phyloP scores from a whole-genome alignment of 1,284 basidiomycete genomes.

The Abortiporus biennis region DNA sequence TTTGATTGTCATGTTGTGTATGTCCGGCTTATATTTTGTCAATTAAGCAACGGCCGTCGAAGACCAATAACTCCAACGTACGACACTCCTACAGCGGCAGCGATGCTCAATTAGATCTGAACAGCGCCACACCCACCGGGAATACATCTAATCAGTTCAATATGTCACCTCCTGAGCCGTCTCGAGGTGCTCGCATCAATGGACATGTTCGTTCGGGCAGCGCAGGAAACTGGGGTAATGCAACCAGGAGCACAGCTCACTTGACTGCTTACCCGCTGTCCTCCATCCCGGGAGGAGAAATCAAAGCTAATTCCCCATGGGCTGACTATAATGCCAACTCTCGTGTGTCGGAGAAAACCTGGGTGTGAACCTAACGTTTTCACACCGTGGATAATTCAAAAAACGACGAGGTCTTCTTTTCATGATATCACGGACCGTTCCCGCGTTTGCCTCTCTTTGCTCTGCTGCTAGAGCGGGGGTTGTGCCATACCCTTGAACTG shows the following conservation, averaged over 20 bases:
- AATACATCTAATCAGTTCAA: conserved; percentile 38
- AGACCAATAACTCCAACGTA: conserved; percentile 41
- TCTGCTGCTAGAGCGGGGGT: too few relatives aligned
- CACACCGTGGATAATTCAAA: too few relatives aligned
- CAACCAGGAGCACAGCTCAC: conserved; percentile 49
- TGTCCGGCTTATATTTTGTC: conserved; percentile 10
- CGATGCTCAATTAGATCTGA: conserved; percentile 54
- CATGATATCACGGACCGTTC: neutral
- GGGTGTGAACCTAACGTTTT: conserved; percentile 39
- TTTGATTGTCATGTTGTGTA: conserved; percentile 9
- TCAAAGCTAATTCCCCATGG: conserved; percentile 57
- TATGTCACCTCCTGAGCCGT: conserved; percentile 28
- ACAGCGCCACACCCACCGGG: conserved; percentile 38
- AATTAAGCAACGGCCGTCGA: conserved; percentile 41
- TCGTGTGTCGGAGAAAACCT: conserved; percentile 57
- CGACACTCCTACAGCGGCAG: conserved; percentile 71
- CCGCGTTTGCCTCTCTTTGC: conserved; percentile 9
- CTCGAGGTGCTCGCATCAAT: conserved; percentile 36
- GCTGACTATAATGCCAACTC: conserved; percentile 55
- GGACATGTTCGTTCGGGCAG: conserved; percentile 72
- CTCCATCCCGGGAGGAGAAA: conserved; percentile 50
- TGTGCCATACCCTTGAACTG: too few relatives aligned
- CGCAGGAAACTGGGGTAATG: conserved; percentile 68
- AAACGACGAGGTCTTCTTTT: neutral
- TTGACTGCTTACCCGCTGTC: conserved; percentile 48